A percentile compares a stretch with the other conserved stretches of the same genome.
phyloP scores from a whole-genome alignment of 2,329 filamentous ascomycete species.

The Leptosphaerulina australis region DNA sequence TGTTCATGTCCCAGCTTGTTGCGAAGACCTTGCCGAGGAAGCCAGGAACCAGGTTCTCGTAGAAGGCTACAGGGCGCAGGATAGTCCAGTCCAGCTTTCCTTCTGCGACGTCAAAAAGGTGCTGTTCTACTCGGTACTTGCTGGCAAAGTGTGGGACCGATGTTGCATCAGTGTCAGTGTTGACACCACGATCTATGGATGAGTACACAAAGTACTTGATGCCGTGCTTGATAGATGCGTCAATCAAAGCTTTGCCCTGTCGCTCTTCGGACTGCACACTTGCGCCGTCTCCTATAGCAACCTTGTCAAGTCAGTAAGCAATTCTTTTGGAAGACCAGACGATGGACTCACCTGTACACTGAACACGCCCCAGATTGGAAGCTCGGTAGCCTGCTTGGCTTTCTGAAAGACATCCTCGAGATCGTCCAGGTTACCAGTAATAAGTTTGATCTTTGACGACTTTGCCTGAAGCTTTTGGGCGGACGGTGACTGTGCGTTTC shows the following conservation, averaged over 20 bases:
- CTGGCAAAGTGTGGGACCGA: conserved; percentile 64
- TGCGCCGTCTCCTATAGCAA: conserved; percentile 15
- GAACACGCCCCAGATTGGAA: conserved; percentile 43
- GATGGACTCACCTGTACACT: conserved; percentile 33
- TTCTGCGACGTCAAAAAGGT: conserved; percentile 55
- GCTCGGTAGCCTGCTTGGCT: conserved; percentile 43
- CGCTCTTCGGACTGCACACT: conserved; percentile 32
- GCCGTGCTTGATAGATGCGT: conserved; percentile 37
- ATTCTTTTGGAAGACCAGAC: neutral
- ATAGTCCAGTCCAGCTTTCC: conserved; percentile 63
- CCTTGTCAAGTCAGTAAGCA: neutral
- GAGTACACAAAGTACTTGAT: conserved; percentile 50
- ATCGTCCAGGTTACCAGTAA: conserved; percentile 62
- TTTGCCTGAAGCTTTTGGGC: conserved; percentile 56
- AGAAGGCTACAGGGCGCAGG: conserved; percentile 65
- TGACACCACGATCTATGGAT: conserved; percentile 46
- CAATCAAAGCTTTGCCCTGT: conserved; percentile 49
- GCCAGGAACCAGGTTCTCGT: conserved; percentile 59
- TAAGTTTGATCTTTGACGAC: conserved; percentile 57
- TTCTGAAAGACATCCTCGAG: conserved; percentile 57
- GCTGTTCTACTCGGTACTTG: conserved; percentile 66
- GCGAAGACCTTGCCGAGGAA: conserved; percentile 56
- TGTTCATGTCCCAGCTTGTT: conserved; percentile 45
- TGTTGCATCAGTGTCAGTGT: conserved; percentile 58
- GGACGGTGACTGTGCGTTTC: conserved; percentile 56